Evolutionary conservation across 2,329 filamentous ascomycete species (phyloP).

Genomic region (Chaetomiaceae sp.): DNA sequence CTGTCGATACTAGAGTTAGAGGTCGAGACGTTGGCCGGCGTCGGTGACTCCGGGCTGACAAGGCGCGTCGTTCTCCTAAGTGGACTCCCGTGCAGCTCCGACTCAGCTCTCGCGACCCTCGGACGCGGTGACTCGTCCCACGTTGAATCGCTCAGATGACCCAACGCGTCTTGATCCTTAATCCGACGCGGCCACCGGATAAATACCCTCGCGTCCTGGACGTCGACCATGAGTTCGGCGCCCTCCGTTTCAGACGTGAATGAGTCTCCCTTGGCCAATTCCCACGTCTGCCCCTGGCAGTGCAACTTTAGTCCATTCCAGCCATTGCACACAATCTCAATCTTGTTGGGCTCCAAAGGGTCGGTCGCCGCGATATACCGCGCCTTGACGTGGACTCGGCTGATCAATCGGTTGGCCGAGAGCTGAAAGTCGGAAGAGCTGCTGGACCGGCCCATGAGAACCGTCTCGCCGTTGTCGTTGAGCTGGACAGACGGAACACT

Average conservation of each 20-base stretch:
- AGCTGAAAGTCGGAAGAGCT: constrained; percentile 95
- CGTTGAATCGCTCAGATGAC: constrained; percentile 59
- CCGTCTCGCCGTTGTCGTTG: constrained; percentile 71
- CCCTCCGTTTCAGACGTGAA: constrained; percentile 87
- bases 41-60: constrained; percentile 69
- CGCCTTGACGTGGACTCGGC: constrained; percentile 87
- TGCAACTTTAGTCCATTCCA: constrained; percentile 96
- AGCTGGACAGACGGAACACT: constrained; percentile 80
- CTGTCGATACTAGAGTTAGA: constrained; percentile 42
- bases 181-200: constrained; percentile 75
- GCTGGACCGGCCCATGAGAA: constrained; percentile 89
- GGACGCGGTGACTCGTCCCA: constrained; percentile 63
- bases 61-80: constrained; percentile 55
- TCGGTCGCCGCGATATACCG: constrained; percentile 69
- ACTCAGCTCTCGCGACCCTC: constrained; percentile 27
- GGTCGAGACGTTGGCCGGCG: constrained; percentile 42
- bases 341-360: constrained; percentile 66
- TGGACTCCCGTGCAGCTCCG: constrained; percentile 57
- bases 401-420: constrained; percentile 86
- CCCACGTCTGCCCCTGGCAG: constrained; percentile 82
- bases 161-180: constrained; percentile 38
- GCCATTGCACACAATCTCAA: constrained; percentile 86
- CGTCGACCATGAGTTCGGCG: constrained; percentile 89
- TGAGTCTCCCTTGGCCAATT: constrained; percentile 79
- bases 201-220: constrained; percentile 86